phyloP scores from a whole-genome alignment of 83 land plant species.

The Isoetes engelmannii region DNA sequence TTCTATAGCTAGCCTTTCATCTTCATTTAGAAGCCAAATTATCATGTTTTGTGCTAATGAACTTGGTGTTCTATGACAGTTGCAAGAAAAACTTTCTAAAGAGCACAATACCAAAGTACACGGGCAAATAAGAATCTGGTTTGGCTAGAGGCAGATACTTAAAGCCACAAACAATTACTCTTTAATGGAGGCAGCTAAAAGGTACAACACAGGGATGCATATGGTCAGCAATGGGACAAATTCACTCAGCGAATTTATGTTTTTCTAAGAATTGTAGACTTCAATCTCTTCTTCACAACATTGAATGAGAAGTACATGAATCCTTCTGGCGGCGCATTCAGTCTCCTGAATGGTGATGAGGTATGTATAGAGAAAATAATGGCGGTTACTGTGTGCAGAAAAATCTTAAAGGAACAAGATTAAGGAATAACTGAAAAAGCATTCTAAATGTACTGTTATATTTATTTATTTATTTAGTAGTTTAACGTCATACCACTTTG shows the following conservation, averaged over 20 bases:
- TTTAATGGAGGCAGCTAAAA: slow-evolving; percentile 57
- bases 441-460: no score
- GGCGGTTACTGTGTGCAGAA: background rate
- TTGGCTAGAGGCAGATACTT: slow-evolving; percentile 88
- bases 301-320: no score
- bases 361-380: slow-evolving; percentile 22
- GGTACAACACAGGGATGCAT: slow-evolving; percentile 79
- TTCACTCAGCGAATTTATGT: no score
- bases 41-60: no score
- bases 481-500: no score
- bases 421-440: no score
- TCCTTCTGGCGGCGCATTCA: slow-evolving; percentile 84
- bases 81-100: slow-evolving; percentile 67
- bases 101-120: slow-evolving; percentile 66
- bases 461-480: no score
- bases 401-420: no score
- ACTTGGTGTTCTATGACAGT: slow-evolving; percentile 32
- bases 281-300: no score
- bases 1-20: no score
- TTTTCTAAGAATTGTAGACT: no score
- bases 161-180: slow-evolving; percentile 73
- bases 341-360: slow-evolving; percentile 80
- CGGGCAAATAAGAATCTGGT: slow-evolving; percentile 85
- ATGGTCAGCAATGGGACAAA: slow-evolving; percentile 72
- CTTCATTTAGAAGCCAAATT: no score